phyloP scores from a whole-genome alignment of 1,284 basidiomycete genomes.

The Blastosporella zonata region DNA sequence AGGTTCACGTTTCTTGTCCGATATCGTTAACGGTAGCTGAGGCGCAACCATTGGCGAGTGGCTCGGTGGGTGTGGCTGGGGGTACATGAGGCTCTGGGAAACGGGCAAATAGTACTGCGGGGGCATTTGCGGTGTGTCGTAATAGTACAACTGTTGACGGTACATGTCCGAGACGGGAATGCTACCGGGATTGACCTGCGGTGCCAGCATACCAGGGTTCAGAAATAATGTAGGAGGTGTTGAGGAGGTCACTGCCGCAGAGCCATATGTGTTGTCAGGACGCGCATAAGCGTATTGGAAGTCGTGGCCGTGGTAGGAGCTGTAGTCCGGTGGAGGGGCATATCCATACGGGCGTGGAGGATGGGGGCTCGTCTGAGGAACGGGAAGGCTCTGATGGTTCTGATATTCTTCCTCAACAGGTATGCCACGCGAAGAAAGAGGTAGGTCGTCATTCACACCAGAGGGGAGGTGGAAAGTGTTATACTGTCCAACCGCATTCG shows the following conservation, averaged over 20 bases:
- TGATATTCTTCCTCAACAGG: conserved; percentile 60
- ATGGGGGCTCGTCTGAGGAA: conserved; percentile 21
- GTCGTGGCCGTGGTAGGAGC: conserved; percentile 50
- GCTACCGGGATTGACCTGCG: conserved; percentile 44
- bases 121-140: conserved; percentile 42
- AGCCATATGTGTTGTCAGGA: conserved; percentile 51
- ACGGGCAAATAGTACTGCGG: conserved; percentile 63
- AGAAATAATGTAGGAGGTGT: conserved; percentile 41
- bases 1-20: conserved; percentile 58
- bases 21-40: conserved; percentile 40
- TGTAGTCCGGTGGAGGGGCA: conserved; percentile 56
- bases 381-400: conserved; percentile 31
- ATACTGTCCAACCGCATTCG: conserved; percentile 31
- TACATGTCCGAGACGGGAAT: conserved; percentile 41
- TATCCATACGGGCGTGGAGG: conserved; percentile 47
- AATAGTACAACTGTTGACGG: conserved; percentile 59
- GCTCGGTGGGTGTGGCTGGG: conserved; percentile 34
- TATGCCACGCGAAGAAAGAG: conserved; percentile 62
- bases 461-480: conserved; percentile 42
- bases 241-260: conserved; percentile 22
- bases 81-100: conserved; percentile 59
- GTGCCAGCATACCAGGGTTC: conserved; percentile 38
- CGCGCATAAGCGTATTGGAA: conserved; percentile 51
- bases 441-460: conserved; percentile 50
- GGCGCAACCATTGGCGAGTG: conserved; percentile 54